Base-by-base conservation (phyloP, 352 stramenopile species). In the Ophiocytium majus region DNA sequence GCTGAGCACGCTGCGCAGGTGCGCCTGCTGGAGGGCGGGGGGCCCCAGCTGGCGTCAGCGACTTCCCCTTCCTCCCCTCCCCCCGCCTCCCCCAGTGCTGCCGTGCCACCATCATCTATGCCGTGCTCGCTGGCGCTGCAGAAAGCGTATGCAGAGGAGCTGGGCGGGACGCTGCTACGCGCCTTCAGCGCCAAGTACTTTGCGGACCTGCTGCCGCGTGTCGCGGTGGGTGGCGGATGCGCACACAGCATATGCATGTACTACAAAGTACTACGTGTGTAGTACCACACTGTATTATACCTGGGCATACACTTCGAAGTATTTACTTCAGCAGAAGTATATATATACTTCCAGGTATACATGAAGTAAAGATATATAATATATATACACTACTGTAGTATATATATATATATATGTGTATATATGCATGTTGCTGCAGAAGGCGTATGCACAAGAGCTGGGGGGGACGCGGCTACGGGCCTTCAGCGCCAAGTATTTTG, bases 371-470 rank as follows among this genome's bases (percentile, higher is more conserved):
- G n/a, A n/a, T n/a, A n/a, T n/a, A n/a, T n/a, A n/a, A n/a, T n/a
- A n/a, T n/a, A n/a, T n/a, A n/a, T n/a, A n/a, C n/a, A n/a, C n/a
- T n/a, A n/a, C n/a, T n/a, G n/a, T n/a, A n/a, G n/a, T n/a, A n/a
- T n/a, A n/a, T n/a, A n/a, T n/a, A n/a, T n/a, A n/a, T n/a, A n/a
- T n/a, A n/a, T n/a, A n/a, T n/a, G n/a, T n/a, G n/a, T n/a, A n/a
- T n/a, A n/a, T n/a, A n/a, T n/a, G n/a, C n/a, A n/a, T 78, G 32
- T 50, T 1, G 35, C 82, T 88, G 43, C 81, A 88, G 76, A 28
- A 28, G 19, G 76, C 85, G 0, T 88, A 88, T 79, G 85, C 81
- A 0, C 50, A 88, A 23, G 81, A 86, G 50, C 85, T 88, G 0
- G 66, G 76, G 34, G 36, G 80, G 50, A 76, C 63, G 17, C 78